Conservation (phyloP, 805 yeast species). For the Candida stauntonica region DNA sequence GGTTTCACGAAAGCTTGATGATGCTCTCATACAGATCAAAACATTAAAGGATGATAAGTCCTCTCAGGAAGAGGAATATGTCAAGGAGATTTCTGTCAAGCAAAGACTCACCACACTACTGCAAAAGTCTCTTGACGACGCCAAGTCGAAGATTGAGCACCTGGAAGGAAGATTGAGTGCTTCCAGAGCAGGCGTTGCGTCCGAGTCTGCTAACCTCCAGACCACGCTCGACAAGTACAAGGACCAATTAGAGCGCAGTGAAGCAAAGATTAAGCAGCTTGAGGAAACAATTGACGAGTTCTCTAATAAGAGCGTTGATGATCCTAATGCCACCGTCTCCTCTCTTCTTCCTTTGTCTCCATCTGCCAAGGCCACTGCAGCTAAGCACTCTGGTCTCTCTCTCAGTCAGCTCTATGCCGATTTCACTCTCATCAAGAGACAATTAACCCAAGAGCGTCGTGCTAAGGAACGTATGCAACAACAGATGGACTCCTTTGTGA, state of each 20-base stretch:
- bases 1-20: slow-evolving; percentile 36
- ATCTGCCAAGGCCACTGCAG: slow-evolving; percentile 53
- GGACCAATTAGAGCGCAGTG: slow-evolving; percentile 42
- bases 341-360: slow-evolving; percentile 40
- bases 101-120: slow-evolving; percentile 56
- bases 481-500: slow-evolving; percentile 67
- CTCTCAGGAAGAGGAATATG: slow-evolving; percentile 43
- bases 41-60: slow-evolving; percentile 41
- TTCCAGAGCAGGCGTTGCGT: slow-evolving; percentile 20
- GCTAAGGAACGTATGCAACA: slow-evolving; percentile 66
- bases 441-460: slow-evolving; percentile 62
- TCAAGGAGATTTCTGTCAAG: slow-evolving; percentile 56
- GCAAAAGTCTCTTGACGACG: slow-evolving; percentile 49
- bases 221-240: slow-evolving; percentile 54
- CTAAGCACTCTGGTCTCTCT: slow-evolving; percentile 47
- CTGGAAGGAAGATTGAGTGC: slow-evolving; percentile 40
- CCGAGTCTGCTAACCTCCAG: slow-evolving; percentile 61
- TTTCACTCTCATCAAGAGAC: slow-evolving; percentile 57
- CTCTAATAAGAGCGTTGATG: slow-evolving; percentile 21
- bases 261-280: slow-evolving; percentile 36
- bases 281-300: slow-evolving; percentile 43
- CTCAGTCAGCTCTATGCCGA: slow-evolving; percentile 65
- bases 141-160: slow-evolving; percentile 46
- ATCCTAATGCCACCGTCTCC: slow-evolving; percentile 19
- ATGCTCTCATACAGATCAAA: slow-evolving; percentile 41